Conservation (phyloP, 2,329 filamentous ascomycete species). For the Anthostomella pinea region DNA sequence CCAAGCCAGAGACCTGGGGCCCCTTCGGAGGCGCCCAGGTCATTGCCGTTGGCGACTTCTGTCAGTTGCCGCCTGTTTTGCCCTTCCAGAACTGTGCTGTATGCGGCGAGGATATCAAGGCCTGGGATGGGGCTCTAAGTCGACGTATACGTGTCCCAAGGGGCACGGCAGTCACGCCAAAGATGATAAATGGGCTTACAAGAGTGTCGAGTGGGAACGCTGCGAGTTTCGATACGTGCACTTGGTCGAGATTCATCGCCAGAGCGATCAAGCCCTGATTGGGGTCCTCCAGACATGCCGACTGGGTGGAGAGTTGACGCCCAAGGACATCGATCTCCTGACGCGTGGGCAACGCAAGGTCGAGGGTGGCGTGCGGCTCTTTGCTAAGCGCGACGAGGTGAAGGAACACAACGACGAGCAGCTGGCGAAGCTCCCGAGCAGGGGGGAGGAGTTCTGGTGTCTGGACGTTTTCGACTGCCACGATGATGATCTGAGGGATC, state of each 20-base stretch:
- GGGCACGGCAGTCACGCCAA: conserved; percentile 39
- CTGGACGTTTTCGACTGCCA: conserved; percentile 42
- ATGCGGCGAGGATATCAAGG: conserved; percentile 40
- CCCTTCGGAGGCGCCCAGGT: conserved; percentile 51
- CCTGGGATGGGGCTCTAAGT: conserved; percentile 14
- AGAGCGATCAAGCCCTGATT: conserved; percentile 53
- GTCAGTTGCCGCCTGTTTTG: conserved; percentile 57
- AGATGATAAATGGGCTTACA: conserved; percentile 60
- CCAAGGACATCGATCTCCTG: conserved; percentile 39
- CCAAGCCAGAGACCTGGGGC: conserved; percentile 1
- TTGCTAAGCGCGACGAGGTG: conserved; percentile 39
- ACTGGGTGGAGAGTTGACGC: conserved; percentile 39
- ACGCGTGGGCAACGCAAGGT: conserved; percentile 44
- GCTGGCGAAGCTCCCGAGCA: conserved; percentile 32
- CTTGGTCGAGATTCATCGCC: conserved; percentile 54
- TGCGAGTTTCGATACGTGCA: conserved; percentile 53
- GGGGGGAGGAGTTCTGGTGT: conserved; percentile 30
- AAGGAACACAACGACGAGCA: conserved; percentile 32
- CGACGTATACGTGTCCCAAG: conserved; percentile 32
- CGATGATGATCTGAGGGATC: conserved; percentile 24
- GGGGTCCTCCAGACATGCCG: conserved; percentile 54
- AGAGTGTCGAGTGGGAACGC: conserved; percentile 51
- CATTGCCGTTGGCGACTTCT: conserved; percentile 59
- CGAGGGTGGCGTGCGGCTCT: conserved; percentile 43
- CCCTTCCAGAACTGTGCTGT: conserved; percentile 51